Evolutionary conservation across 257 asterid species (phyloP).

Genomic region (Solanum verrucosum): DNA sequence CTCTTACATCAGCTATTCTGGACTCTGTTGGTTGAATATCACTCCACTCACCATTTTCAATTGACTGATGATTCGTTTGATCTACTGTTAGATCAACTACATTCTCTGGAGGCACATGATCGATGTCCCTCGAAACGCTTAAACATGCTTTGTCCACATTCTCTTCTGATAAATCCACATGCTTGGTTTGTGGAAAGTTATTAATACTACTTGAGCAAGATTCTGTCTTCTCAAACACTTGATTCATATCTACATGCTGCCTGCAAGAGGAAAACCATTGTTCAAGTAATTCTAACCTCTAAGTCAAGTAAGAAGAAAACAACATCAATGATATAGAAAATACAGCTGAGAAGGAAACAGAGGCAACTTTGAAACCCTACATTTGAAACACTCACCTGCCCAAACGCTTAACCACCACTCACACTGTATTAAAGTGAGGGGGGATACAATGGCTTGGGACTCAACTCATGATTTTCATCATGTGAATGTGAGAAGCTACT

Average conservation of each 20-base stretch:
- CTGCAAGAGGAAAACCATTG: slow-evolving; percentile 30
- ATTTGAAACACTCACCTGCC: background rate
- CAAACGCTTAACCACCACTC: background rate
- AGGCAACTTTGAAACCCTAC: background rate
- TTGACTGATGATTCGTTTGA: slow-evolving; percentile 45
- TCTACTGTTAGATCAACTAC: slow-evolving; percentile 35
- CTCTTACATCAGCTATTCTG: slow-evolving; percentile 79
- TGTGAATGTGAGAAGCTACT: background rate
- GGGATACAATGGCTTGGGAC: background rate
- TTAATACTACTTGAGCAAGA: slow-evolving; percentile 45
- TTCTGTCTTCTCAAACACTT: slow-evolving; percentile 61
- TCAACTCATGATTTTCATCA: background rate
- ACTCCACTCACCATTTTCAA: slow-evolving; percentile 81
- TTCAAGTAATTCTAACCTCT: background rate
- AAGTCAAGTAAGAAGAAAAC: background rate
- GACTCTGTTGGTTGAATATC: slow-evolving; percentile 84
- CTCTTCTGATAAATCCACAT: slow-evolving; percentile 75
- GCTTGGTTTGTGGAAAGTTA: slow-evolving; percentile 65
- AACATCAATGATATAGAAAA: background rate
- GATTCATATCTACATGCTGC: slow-evolving; percentile 70
- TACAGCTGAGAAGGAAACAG: background rate
- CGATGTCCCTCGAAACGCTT: slow-evolving; percentile 43
- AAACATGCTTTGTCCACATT: slow-evolving; percentile 94
- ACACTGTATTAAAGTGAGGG: background rate
- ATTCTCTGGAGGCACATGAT: slow-evolving; percentile 34